Conservation (phyloP, 2,329 filamentous ascomycete species). For the Trichophaea hybrida region DNA sequence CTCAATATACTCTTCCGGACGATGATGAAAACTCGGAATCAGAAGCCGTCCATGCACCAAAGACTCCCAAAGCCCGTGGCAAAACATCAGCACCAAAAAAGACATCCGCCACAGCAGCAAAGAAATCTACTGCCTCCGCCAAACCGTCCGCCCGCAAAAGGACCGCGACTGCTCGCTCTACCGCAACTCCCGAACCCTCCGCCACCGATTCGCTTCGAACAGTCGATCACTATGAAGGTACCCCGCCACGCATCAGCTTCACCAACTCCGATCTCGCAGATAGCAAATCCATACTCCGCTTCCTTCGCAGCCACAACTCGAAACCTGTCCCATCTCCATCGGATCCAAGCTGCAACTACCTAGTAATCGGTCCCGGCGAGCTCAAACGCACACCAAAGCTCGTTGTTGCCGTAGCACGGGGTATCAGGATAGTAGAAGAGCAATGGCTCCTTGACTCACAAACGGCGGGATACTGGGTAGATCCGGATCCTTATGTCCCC, state of each 20-base stretch:
- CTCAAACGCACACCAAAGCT: conserved; percentile 21
- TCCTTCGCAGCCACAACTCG: conserved; percentile 16
- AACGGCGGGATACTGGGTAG: conserved; percentile 13
- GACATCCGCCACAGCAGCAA: neutral
- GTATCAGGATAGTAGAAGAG: conserved; percentile 19
- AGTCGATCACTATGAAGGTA: neutral
- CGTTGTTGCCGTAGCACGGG: conserved; percentile 15
- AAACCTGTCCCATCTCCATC: conserved; percentile 19
- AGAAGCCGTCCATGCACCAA: neutral
- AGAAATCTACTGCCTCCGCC: neutral
- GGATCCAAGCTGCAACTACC: conserved; percentile 13
- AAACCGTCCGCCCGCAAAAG: neutral
- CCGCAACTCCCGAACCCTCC: neutral
- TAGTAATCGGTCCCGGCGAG: conserved; percentile 22
- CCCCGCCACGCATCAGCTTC: neutral
- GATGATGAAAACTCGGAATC: conserved; percentile 5
- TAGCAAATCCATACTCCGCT: conserved; percentile 12
- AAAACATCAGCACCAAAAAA: conserved; percentile 10
- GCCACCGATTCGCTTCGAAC: neutral
- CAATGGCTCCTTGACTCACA: conserved; percentile 20
- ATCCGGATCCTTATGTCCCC: conserved; percentile 17
- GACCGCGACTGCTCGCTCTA: neutral
- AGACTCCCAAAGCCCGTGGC: conserved; percentile 4
- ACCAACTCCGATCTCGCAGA: conserved; percentile 4
- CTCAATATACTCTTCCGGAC: conserved; percentile 3